Evolutionary conservation across 2,329 filamentous ascomycete genomes (phyloP).

Genomic region (Macrophomina pseudophaseolina): DNA sequence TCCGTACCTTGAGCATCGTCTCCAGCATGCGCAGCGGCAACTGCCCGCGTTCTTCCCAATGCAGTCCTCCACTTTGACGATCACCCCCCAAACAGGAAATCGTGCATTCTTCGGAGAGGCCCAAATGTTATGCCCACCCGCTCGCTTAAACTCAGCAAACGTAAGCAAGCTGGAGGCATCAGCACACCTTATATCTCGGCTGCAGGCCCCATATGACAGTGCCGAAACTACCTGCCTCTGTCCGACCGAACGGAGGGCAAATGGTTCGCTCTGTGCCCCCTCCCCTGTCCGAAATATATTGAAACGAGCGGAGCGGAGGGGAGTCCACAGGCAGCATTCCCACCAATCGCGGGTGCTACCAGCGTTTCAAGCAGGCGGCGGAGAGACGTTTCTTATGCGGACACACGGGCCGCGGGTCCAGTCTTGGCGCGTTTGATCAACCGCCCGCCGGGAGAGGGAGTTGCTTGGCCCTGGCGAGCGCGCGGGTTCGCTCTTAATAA

Average conservation of each 20-base stretch:
- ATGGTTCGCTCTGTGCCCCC: neutral
- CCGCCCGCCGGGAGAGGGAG: neutral
- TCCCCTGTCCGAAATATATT: constrained; percentile 8
- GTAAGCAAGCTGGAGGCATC: neutral
- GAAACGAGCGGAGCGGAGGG: constrained; percentile 7
- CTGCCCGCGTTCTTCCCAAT: neutral
- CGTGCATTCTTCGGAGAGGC: neutral
- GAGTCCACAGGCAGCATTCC: neutral
- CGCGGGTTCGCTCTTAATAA: neutral
- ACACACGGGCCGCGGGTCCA: neutral
- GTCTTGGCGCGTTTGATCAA: constrained; percentile 21
- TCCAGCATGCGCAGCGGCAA: neutral
- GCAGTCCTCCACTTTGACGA: neutral
- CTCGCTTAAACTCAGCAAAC: neutral
- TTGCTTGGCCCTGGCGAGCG: neutral
- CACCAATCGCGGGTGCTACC: neutral
- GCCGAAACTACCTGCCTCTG: neutral
- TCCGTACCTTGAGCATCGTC: neutral
- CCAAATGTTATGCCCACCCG: neutral
- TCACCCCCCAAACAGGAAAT: neutral
- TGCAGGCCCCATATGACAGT: neutral
- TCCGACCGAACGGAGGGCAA: neutral
- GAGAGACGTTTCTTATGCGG: constrained; percentile 3
- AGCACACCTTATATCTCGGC: neutral
- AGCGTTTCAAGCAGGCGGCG: constrained; percentile 5